Evolutionary conservation across 768 basidiomycete genomes (phyloP).

Genomic region (Aureoboletus auriporus): DNA sequence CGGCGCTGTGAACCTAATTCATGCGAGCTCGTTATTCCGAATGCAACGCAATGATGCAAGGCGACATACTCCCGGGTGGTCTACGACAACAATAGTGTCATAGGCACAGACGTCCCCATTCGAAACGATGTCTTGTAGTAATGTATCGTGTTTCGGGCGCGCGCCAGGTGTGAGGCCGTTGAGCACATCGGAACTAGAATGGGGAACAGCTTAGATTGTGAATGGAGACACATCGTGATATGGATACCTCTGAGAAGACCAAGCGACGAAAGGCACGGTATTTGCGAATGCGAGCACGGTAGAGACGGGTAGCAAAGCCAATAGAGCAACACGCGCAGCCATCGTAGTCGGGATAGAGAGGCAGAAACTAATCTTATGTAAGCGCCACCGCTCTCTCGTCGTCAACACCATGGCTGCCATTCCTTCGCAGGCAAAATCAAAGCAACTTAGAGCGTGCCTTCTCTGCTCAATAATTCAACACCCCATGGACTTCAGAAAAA

Average conservation of each 20-base stretch:
- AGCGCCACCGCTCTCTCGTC: background rate
- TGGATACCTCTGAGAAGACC: constrained; percentile 64
- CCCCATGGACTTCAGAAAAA: constrained; percentile 75
- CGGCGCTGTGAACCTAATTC: constrained; percentile 68
- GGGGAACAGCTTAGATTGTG: background rate
- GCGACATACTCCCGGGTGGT: constrained; percentile 66
- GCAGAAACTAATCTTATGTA: constrained; percentile 11
- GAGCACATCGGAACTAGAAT: constrained; percentile 46
- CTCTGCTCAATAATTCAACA: constrained; percentile 90
- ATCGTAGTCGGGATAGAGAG: constrained; percentile 28
- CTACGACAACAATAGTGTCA: constrained; percentile 63
- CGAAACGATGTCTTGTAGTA: constrained; percentile 44
- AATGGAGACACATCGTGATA: background rate
- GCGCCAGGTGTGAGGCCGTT: constrained; percentile 35
- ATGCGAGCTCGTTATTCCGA: constrained; percentile 1
- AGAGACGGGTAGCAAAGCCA: constrained; percentile 41
- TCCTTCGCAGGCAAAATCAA: constrained; percentile 60
- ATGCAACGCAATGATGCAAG: background rate
- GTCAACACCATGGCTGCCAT: constrained; percentile 37
- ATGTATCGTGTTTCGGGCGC: constrained; percentile 27
- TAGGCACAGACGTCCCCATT: constrained; percentile 52
- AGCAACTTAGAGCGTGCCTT: constrained; percentile 83
- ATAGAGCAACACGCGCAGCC: constrained; percentile 39
- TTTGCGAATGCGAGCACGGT: constrained; percentile 52
- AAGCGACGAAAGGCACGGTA: constrained; percentile 63